These are phyloP conservation scores for Craspedostauros australis DNA, from an alignment of 108 stramenopile genomes.

Conservation along the genomic window DNA sequence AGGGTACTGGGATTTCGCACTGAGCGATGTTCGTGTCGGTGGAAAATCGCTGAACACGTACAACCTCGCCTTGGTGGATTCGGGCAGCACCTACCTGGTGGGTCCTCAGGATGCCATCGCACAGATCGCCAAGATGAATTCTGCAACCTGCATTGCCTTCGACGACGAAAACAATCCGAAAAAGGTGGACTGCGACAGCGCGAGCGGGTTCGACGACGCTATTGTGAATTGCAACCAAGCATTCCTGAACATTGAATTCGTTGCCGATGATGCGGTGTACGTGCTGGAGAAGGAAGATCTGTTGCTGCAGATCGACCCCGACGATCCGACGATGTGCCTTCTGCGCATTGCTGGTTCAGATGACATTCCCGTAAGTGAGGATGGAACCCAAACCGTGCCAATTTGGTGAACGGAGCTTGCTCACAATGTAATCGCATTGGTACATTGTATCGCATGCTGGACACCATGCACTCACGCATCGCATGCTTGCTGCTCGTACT, in stretches of 20 bases:
- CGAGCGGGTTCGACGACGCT: constrained; percentile 32
- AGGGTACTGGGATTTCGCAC: constrained; percentile 85
- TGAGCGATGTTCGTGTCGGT: constrained; percentile 63
- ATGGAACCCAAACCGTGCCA: neutral
- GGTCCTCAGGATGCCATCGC: constrained; percentile 68
- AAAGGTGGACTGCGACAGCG: constrained; percentile 21
- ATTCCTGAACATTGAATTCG: constrained; percentile 38
- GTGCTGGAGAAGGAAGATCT: constrained; percentile 41
- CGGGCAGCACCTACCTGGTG: constrained; percentile 86
- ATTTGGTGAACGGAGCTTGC: no score
- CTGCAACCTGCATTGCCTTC: constrained; percentile 39
- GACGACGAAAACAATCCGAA: constrained; percentile 8
- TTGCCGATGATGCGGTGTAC: constrained; percentile 29
- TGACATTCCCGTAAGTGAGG: constrained; percentile 24
- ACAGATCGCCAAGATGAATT: constrained; percentile 51
- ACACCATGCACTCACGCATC: no score
- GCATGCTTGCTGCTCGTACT: no score
- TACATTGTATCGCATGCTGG: no score
- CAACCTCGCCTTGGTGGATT: constrained; percentile 84
- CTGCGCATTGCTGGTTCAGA: constrained; percentile 25
- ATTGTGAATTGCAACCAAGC: constrained; percentile 29
- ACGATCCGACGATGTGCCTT: constrained; percentile 20
- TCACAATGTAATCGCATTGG: no score
- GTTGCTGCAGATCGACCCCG: constrained; percentile 16
- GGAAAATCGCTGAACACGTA: constrained; percentile 21